phyloP scores from a whole-genome alignment of 192 early-diverging fungal genomes.

The Spizellomyces punctatus region DNA sequence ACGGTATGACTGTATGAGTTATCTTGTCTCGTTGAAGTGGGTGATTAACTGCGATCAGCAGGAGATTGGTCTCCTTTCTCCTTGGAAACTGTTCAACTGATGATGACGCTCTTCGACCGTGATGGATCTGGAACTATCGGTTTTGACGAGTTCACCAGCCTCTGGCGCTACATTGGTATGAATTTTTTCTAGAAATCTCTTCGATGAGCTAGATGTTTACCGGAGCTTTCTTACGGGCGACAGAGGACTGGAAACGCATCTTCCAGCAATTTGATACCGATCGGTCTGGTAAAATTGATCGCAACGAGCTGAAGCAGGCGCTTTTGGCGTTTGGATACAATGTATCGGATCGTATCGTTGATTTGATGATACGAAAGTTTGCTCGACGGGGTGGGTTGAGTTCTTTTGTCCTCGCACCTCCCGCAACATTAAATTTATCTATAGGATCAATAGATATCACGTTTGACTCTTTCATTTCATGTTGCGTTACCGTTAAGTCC shows the following conservation, averaged over 20 bases:
- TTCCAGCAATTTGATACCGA: constrained; percentile 32
- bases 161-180: constrained; percentile 29
- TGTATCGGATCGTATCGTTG: constrained; percentile 12
- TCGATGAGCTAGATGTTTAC: no score
- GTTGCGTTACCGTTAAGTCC: constrained; percentile 19
- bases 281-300: constrained; percentile 18
- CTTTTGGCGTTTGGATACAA: constrained; percentile 26
- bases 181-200: neutral
- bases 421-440: neutral
- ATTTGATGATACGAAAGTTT: constrained; percentile 25
- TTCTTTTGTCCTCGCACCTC: no score
- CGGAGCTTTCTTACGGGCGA: no score
- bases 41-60: neutral
- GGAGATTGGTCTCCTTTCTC: constrained; percentile 33
- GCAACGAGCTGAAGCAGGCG: constrained; percentile 25
- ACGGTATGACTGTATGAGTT: constrained; percentile 3
- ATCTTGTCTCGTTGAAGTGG: no score
- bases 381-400: constrained; percentile 11
- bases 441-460: constrained; percentile 23
- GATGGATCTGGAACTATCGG: constrained; percentile 25
- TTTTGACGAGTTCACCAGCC: constrained; percentile 22
- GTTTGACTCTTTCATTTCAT: constrained; percentile 24
- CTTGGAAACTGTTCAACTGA: constrained; percentile 31
- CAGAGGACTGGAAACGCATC: constrained; percentile 36
- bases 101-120: constrained; percentile 30